A percentile compares a stretch with the other conserved stretches of the same genome.
phyloP scores from a whole-genome alignment of 169 alveolate species.

The Plasmodium sp. region DNA sequence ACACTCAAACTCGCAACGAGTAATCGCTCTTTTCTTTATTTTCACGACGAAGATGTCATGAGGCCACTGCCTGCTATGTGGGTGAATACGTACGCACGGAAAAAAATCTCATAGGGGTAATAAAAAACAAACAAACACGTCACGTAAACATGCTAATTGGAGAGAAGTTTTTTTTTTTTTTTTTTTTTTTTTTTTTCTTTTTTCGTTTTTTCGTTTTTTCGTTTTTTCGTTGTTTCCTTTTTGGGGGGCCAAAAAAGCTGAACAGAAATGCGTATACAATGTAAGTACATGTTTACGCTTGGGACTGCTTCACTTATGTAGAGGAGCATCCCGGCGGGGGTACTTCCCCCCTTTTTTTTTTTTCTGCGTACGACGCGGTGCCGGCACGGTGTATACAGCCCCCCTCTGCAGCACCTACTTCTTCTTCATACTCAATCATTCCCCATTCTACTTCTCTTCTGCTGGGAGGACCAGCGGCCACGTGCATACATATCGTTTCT shows the following conservation, averaged over 20 bases:
- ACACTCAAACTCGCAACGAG: neutral
- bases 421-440: neutral
- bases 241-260: neutral
- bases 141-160: neutral
- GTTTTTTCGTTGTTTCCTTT: neutral
- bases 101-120: neutral
- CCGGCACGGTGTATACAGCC: neutral
- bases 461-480: neutral
- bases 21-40: neutral
- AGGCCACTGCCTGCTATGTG: neutral
- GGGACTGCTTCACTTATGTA: neutral
- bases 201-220: neutral
- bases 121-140: neutral
- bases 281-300: neutral
- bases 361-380: neutral
- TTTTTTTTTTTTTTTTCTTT: too few relatives aligned
- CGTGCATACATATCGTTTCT: neutral
- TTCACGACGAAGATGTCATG: neutral
- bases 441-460: neutral
- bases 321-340: neutral
- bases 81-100: neutral
- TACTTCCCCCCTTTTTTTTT: neutral
- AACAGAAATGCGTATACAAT: neutral
- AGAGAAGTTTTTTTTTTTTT: too few relatives aligned
- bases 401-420: neutral